phyloP scores from a whole-genome alignment of 2,329 filamentous ascomycete genomes.

The Metarhizium sp. region DNA sequence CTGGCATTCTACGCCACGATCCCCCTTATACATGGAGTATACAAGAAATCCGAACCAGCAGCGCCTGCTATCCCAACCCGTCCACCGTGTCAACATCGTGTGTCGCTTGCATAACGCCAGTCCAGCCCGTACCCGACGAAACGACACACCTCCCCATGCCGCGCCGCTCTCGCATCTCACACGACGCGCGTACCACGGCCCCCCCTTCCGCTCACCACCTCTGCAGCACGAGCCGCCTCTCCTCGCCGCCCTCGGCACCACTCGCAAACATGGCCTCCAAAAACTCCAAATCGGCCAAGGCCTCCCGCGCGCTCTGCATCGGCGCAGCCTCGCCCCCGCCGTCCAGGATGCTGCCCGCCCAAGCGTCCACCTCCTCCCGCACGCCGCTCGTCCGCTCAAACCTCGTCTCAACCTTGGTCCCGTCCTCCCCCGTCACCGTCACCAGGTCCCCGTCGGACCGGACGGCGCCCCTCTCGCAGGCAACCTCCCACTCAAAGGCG shows the following conservation, averaged over 20 bases:
- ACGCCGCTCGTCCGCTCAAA: conserved; percentile 46
- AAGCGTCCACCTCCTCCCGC: conserved; percentile 50
- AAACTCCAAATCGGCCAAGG: conserved; percentile 51
- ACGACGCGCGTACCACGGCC: too few relatives aligned
- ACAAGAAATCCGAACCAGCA: too few relatives aligned
- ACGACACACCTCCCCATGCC: too few relatives aligned
- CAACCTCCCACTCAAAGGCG: conserved; percentile 46
- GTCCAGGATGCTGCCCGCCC: conserved; percentile 38
- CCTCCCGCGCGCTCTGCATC: conserved; percentile 47
- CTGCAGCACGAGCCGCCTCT: conserved; percentile 27
- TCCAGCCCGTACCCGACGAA: too few relatives aligned
- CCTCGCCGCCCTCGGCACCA: conserved; percentile 31
- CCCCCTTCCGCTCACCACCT: not conserved
- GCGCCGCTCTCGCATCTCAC: too few relatives aligned
- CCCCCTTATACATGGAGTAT: too few relatives aligned
- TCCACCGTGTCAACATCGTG: too few relatives aligned
- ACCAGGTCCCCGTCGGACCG: conserved; percentile 29
- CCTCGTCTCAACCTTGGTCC: conserved; percentile 19
- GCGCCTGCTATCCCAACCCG: too few relatives aligned
- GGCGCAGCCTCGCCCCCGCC: conserved; percentile 32
- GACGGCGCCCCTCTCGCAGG: conserved; percentile 48
- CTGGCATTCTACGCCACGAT: too few relatives aligned
- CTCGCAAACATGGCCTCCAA: conserved; percentile 42
- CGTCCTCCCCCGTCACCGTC: conserved; percentile 27
- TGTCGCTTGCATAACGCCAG: too few relatives aligned